Evolutionary conservation across 176 grass and related monocot species (phyloP).

Genomic region (Eragrostis nindensis): DNA sequence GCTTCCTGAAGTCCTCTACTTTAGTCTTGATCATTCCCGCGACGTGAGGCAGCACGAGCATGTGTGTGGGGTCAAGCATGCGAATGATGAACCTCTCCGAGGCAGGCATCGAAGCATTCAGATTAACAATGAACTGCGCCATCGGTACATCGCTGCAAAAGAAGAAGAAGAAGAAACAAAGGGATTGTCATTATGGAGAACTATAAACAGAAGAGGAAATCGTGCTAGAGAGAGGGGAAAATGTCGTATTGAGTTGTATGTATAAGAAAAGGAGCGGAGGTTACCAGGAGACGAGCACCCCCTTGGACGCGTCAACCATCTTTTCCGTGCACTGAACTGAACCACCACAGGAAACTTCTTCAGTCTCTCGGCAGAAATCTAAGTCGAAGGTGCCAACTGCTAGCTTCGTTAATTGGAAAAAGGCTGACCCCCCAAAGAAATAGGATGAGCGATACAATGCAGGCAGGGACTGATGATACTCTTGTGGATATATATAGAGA

Average conservation of each 20-base stretch:
- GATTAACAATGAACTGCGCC: constrained; percentile 85
- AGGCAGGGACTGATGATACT: too few relatives aligned
- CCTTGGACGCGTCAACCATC: constrained; percentile 94
- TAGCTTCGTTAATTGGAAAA: too few relatives aligned
- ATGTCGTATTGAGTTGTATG: background rate
- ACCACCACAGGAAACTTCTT: too few relatives aligned
- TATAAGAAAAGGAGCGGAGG: background rate
- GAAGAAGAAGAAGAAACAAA: background rate
- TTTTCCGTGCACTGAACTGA: background rate
- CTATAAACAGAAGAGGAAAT: background rate
- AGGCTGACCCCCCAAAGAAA: too few relatives aligned
- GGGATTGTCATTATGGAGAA: background rate
- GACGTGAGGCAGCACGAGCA: constrained; percentile 84
- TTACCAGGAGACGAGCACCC: constrained; percentile 92
- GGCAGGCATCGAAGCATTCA: constrained; percentile 71
- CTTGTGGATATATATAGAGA: too few relatives aligned
- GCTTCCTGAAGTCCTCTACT: constrained; percentile 80
- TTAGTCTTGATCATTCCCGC: constrained; percentile 67
- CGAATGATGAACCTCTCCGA: constrained; percentile 85
- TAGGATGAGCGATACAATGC: too few relatives aligned
- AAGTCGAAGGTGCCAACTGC: too few relatives aligned
- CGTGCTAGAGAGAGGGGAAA: background rate
- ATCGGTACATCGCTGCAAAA: constrained; percentile 69
- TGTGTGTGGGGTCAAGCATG: constrained; percentile 72
- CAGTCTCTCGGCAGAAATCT: too few relatives aligned